A percentile compares a stretch with the other conserved stretches of the same genome.
Evolutionary conservation across 2,329 filamentous ascomycete species (phyloP).

Genomic region (Alternaria ventricosa): DNA sequence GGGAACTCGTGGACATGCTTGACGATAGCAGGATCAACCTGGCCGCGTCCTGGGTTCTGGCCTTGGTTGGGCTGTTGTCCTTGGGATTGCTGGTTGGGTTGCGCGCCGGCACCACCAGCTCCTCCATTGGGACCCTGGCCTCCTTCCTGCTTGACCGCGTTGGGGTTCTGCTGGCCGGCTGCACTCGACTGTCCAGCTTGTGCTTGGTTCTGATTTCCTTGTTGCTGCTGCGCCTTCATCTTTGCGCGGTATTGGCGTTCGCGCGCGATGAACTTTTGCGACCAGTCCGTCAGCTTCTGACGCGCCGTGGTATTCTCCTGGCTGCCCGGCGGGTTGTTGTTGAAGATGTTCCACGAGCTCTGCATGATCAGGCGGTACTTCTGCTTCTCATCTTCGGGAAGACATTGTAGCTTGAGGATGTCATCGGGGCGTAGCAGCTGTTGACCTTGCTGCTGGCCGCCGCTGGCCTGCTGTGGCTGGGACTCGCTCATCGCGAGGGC

Average conservation of each 20-base stretch:
- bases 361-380: slow-evolving; percentile 62
- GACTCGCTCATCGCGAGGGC: slow-evolving; percentile 43
- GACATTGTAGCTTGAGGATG: slow-evolving; percentile 43
- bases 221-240: slow-evolving; percentile 36
- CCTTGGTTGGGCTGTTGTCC: slow-evolving; percentile 19
- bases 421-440: slow-evolving; percentile 45
- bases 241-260: slow-evolving; percentile 52
- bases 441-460: slow-evolving; percentile 25
- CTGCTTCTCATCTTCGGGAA: slow-evolving; percentile 62
- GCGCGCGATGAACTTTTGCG: slow-evolving; percentile 59
- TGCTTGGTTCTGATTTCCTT: slow-evolving; percentile 27
- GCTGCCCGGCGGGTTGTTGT: slow-evolving; percentile 56
- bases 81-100: slow-evolving; percentile 13
- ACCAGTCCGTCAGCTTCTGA: slow-evolving; percentile 59
- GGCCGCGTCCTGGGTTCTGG: slow-evolving; percentile 12
- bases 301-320: slow-evolving; percentile 59
- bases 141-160: slow-evolving; percentile 28
- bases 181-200: slow-evolving; percentile 32
- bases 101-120: slow-evolving; percentile 5
- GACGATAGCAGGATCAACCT: slow-evolving; percentile 43
- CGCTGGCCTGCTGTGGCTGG: slow-evolving; percentile 38
- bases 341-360: slow-evolving; percentile 61
- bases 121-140: slow-evolving; percentile 10
- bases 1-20: slow-evolving; percentile 47
- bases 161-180: slow-evolving; percentile 41